Percentiles rank a stretch among this genome's conserved stretches.
phyloP scores from a whole-genome alignment of 2,329 filamentous ascomycete genomes.

The Calonectria hawksworthii region DNA sequence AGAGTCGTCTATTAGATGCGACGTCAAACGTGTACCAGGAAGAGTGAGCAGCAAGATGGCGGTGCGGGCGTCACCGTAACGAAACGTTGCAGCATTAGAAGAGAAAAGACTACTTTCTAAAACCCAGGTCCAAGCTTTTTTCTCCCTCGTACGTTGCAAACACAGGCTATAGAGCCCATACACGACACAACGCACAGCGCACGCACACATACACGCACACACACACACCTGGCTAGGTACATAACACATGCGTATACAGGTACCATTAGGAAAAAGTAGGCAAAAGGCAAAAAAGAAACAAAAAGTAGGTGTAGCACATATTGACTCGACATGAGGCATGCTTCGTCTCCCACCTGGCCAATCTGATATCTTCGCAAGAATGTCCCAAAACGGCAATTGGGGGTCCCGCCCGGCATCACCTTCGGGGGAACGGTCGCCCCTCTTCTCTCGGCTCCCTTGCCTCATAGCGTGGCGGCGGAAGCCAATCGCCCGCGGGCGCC shows the following conservation, averaged over 20 bases:
- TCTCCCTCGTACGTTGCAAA: neutral
- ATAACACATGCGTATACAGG: neutral
- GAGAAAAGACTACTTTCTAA: neutral
- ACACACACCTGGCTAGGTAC: neutral
- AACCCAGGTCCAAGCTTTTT: conserved; percentile 1
- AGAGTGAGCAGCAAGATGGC: neutral
- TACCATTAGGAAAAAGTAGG: neutral
- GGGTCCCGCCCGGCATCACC: conserved; percentile 31
- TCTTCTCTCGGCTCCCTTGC: conserved; percentile 31
- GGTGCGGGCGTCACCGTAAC: neutral
- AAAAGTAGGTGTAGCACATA: conserved; percentile 17
- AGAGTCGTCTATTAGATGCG: neutral
- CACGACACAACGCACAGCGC: neutral
- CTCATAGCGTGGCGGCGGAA: conserved; percentile 38
- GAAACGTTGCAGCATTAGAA: neutral
- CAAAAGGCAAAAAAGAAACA: neutral
- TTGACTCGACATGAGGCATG: conserved; percentile 19
- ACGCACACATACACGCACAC: neutral
- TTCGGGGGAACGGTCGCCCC: conserved; percentile 32
- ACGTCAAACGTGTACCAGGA: conserved; percentile 6
- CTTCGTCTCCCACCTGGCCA: conserved; percentile 25
- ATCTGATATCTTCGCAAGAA: conserved; percentile 48
- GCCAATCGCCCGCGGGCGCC: conserved; percentile 40
- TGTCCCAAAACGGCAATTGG: conserved; percentile 48
- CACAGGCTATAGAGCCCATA: neutral